Percentiles rank a stretch among this genome's conserved stretches.
Conservation (phyloP, 2,329 filamentous ascomycete genomes). For the Ceratocystis alfenasii region DNA sequence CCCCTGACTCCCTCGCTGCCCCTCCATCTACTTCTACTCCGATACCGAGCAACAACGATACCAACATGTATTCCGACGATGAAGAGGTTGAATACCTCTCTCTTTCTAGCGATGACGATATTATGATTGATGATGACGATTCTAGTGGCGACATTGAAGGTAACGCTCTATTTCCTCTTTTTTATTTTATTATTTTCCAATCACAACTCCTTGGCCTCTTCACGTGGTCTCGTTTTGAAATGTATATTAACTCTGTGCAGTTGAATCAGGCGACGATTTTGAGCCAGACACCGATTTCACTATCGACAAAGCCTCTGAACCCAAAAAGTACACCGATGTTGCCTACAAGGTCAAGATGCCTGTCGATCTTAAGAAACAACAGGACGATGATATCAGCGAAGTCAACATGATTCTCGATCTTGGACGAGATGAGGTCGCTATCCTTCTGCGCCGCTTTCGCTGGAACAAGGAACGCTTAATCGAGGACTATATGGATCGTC, state of each 20-base stretch:
- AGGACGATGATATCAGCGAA: conserved; percentile 75
- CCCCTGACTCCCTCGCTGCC: conserved; percentile 46
- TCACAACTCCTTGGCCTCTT: background rate
- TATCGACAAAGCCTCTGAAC: conserved; percentile 41
- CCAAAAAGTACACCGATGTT: conserved; percentile 64
- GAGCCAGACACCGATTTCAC: conserved; percentile 14
- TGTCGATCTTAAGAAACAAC: conserved; percentile 68
- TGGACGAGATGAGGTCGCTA: conserved; percentile 77
- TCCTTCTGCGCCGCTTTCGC: conserved; percentile 73
- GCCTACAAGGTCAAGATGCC: conserved; percentile 74
- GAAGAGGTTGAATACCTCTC: conserved; percentile 65
- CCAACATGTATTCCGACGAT: conserved; percentile 82
- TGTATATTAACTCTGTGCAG: background rate
- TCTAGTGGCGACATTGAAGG: conserved; percentile 16
- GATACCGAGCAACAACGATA: conserved; percentile 33
- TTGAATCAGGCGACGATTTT: conserved; percentile 22
- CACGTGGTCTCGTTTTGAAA: background rate
- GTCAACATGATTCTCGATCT: conserved; percentile 86
- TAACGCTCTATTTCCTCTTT: background rate
- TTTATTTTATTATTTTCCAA: background rate
- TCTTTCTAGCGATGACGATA: conserved; percentile 56
- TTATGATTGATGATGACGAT: conserved; percentile 46
- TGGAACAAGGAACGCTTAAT: conserved; percentile 97
- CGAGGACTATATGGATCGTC: conserved; percentile 89
- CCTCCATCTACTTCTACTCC: conserved; percentile 23